Percentiles rank a stretch among this genome's conserved stretches.
These are phyloP conservation scores for Thielaviopsis cerberus DNA, from an alignment of 2,329 filamentous ascomycete species.

Conservation along the genomic window DNA sequence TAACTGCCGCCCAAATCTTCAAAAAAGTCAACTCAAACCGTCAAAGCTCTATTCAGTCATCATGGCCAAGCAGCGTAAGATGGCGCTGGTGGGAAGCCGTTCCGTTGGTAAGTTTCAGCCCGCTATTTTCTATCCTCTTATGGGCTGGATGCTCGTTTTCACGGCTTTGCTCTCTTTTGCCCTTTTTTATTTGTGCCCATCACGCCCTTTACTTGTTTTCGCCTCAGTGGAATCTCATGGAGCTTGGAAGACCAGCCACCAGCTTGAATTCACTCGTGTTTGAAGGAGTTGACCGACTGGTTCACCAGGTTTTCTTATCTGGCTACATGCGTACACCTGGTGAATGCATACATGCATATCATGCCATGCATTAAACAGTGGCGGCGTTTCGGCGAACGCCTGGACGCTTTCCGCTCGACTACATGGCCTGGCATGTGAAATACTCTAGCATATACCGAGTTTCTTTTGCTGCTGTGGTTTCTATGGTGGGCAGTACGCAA, in stretches of 20 bases:
- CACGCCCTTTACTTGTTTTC: neutral
- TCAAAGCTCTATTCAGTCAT: conserved; percentile 12
- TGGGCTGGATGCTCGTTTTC: neutral
- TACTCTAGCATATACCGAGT: no score
- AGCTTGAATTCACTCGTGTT: neutral
- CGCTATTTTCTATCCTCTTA: neutral
- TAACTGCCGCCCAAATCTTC: neutral
- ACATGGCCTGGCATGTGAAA: neutral
- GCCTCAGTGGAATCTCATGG: neutral
- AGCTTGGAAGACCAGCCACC: neutral
- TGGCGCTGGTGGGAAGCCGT: conserved; percentile 86
- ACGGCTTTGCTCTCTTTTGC: neutral
- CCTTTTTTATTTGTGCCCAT: neutral
- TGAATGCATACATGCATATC: neutral
- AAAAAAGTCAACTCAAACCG: neutral
- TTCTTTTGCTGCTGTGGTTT: no score
- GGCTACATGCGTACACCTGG: neutral
- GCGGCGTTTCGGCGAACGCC: neutral
- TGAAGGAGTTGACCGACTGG: neutral
- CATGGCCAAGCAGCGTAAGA: conserved; percentile 71
- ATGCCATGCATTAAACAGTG: neutral
- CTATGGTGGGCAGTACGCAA: no score
- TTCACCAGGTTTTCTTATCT: neutral
- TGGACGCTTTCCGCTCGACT: neutral
- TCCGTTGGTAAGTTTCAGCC: conserved; percentile 44